These are phyloP conservation scores for Cenchrus fungigraminus DNA, from an alignment of 176 grass and related monocot genomes.

Conservation along the genomic window DNA sequence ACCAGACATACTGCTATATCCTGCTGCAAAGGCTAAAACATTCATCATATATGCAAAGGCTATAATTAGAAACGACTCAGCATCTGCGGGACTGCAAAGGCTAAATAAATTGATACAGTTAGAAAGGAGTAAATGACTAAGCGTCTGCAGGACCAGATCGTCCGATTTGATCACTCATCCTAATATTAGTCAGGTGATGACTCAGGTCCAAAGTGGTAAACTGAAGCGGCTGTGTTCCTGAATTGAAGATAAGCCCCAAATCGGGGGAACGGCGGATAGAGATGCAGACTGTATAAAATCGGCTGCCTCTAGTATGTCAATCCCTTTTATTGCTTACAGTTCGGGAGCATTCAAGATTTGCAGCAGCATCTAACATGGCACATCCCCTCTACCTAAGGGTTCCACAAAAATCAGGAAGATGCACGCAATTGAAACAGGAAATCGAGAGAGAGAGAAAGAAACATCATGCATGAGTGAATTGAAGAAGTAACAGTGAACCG, in stretches of 20 bases:
- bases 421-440: neutral
- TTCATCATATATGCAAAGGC: too few species aligned
- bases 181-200: neutral
- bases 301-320: neutral
- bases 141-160: neutral
- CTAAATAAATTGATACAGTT: neutral
- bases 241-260: too few species aligned
- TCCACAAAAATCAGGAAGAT: constrained; percentile 28
- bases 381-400: constrained; percentile 3
- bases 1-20: neutral
- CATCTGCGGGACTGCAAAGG: constrained; percentile 3
- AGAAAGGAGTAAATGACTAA: too few species aligned
- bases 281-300: neutral
- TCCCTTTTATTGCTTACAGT: constrained; percentile 23
- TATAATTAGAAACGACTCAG: neutral
- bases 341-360: constrained; percentile 37
- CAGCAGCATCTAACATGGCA: constrained; percentile 29
- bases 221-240: too few species aligned
- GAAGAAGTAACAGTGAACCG: constrained; percentile 7
- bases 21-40: neutral
- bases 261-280: too few species aligned
- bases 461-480: neutral
- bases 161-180: neutral
- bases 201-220: neutral
- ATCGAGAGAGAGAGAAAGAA: neutral